Conservation (phyloP, 768 basidiomycete genomes). For the Pleurotus platypus region DNA sequence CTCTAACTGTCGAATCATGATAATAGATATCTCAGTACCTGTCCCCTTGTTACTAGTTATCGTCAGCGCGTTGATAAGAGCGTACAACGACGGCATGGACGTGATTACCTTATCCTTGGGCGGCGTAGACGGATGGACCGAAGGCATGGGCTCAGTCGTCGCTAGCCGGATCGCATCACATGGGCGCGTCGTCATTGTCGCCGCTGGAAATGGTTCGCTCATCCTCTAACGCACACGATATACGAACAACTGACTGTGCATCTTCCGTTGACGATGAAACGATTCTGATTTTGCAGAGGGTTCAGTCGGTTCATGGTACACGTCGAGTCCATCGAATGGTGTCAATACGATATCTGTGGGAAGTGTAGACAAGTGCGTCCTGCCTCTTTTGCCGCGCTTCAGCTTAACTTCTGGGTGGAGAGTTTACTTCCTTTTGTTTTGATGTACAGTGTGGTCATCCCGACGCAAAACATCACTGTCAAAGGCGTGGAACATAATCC, state of each 20-base stretch:
- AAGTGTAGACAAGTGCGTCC: constrained; percentile 24
- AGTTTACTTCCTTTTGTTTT: neutral
- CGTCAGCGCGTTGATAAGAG: constrained; percentile 32
- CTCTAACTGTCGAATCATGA: too few species aligned
- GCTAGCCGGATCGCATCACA: constrained; percentile 39
- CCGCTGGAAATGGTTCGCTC: constrained; percentile 35
- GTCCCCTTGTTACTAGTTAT: constrained; percentile 23
- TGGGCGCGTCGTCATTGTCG: constrained; percentile 46
- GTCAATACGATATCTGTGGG: constrained; percentile 36
- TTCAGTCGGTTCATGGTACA: constrained; percentile 41
- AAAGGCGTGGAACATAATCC: constrained; percentile 42
- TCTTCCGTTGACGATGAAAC: too few species aligned
- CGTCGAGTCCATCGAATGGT: constrained; percentile 33
- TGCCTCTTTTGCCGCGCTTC: neutral
- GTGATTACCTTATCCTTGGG: constrained; percentile 53
- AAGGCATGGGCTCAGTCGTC: constrained; percentile 35
- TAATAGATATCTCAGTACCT: neutral
- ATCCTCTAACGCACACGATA: neutral
- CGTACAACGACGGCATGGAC: constrained; percentile 38
- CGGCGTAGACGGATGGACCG: constrained; percentile 44
- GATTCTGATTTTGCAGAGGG: constrained; percentile 18
- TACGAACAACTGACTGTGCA: too few species aligned
- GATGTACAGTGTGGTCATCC: constrained; percentile 42
- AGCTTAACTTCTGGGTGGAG: neutral
- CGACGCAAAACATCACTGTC: constrained; percentile 53